Percentiles rank a stretch among this genome's conserved stretches.
These are phyloP conservation scores for Boletus coccyginus DNA, from an alignment of 768 basidiomycete genomes.

Conservation along the genomic window DNA sequence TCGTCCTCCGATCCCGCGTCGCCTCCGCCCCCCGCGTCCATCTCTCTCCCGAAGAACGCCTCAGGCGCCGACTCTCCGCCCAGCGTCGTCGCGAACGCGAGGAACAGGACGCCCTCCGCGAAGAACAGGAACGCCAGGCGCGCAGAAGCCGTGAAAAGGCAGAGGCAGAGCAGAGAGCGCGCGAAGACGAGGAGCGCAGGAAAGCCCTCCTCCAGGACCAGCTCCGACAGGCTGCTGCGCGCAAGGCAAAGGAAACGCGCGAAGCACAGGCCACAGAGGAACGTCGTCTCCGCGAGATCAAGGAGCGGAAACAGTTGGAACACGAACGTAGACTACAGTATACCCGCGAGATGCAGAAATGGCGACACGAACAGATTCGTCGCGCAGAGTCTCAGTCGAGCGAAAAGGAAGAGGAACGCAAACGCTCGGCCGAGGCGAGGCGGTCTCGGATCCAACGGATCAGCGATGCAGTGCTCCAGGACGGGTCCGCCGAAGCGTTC, in stretches of 20 bases:
- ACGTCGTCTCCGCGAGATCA: constrained; percentile 40
- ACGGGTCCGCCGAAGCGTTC: constrained; percentile 37
- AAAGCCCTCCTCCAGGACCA: constrained; percentile 46
- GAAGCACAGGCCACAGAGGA: constrained; percentile 48
- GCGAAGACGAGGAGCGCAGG: constrained; percentile 42
- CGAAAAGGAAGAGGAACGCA: constrained; percentile 42
- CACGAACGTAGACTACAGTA: constrained; percentile 50
- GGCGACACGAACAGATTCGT: constrained; percentile 48
- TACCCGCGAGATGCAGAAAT: constrained; percentile 48
- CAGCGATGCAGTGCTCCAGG: constrained; percentile 42
- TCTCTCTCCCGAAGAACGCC: constrained; percentile 28
- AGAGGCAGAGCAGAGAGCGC: constrained; percentile 22
- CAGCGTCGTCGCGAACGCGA: constrained; percentile 33
- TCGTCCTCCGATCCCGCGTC: not conserved
- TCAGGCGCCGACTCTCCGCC: constrained; percentile 18
- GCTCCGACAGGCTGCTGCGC: constrained; percentile 33
- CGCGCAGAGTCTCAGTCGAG: constrained; percentile 44
- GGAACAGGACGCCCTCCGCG: constrained; percentile 40
- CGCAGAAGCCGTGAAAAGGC: constrained; percentile 17
- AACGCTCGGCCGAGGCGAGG: constrained; percentile 37
- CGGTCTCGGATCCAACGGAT: constrained; percentile 45
- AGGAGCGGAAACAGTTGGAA: constrained; percentile 44
- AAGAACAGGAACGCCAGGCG: constrained; percentile 45
- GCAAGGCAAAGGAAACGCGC: constrained; percentile 37
- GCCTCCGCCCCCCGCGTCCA: constrained; percentile 6